Percentiles rank a stretch among this genome's conserved stretches.
Evolutionary conservation across 257 asterid species (phyloP).

Genomic region (Eucommia ulmoides): DNA sequence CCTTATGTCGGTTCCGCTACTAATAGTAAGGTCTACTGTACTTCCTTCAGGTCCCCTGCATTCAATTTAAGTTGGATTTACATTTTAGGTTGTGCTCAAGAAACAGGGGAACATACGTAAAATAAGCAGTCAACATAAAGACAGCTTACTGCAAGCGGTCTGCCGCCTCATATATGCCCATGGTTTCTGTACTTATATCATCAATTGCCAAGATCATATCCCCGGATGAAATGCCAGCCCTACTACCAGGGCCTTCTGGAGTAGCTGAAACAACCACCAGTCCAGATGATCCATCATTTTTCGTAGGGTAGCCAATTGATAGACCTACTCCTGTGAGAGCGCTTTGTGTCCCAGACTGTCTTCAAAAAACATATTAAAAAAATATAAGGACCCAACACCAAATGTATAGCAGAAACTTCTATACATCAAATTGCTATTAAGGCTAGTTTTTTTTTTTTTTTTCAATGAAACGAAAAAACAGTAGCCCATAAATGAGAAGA

Average conservation of each 20-base stretch:
- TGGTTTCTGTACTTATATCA: slow-evolving; percentile 58
- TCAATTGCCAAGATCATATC: slow-evolving; percentile 76
- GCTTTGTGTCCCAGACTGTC: slow-evolving; percentile 96
- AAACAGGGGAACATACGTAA: background rate
- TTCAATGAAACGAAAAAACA: background rate
- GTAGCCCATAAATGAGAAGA: slow-evolving; percentile 5
- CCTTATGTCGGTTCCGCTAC: slow-evolving; percentile 55
- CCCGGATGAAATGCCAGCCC: slow-evolving; percentile 81
- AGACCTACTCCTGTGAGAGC: slow-evolving; percentile 89
- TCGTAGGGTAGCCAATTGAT: slow-evolving; percentile 80
- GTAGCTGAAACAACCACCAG: slow-evolving; percentile 81
- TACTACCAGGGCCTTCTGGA: slow-evolving; percentile 91
- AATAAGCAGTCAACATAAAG: background rate
- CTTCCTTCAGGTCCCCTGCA: slow-evolving; percentile 98
- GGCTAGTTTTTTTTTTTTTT: background rate
- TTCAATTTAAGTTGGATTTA: slow-evolving; percentile 14
- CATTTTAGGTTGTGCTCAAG: no score
- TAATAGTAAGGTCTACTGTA: slow-evolving; percentile 56
- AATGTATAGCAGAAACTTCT: slow-evolving; percentile 3
- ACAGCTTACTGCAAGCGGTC: slow-evolving; percentile 79
- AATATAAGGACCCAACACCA: slow-evolving; percentile 12
- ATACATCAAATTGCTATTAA: slow-evolving; percentile 2
- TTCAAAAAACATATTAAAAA: slow-evolving; percentile 42
- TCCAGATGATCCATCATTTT: slow-evolving; percentile 55
- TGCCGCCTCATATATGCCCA: slow-evolving; percentile 93